Percentiles rank a stretch among this genome's conserved stretches.
phyloP scores from a whole-genome alignment of 208 protist species.

The Acanthamoeba triangularis region DNA sequence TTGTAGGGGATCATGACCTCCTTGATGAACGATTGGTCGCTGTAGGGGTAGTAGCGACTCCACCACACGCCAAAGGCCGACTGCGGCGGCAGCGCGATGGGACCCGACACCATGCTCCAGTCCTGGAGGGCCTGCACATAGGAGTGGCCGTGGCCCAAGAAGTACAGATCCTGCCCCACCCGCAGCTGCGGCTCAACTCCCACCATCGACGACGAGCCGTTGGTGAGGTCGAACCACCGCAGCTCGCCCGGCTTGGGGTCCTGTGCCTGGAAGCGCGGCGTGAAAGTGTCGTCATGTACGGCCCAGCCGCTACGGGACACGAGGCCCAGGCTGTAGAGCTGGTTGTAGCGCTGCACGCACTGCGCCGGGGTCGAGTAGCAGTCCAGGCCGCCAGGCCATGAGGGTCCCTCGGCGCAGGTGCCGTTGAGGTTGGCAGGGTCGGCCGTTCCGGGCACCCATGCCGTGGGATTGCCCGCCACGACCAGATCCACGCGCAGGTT shows the following conservation, averaged over 20 bases:
- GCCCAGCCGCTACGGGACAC: constrained; percentile 82
- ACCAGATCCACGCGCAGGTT: not conserved
- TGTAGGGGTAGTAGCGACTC: constrained; percentile 76
- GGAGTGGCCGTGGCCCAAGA: constrained; percentile 79
- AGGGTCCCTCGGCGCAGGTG: constrained; percentile 73
- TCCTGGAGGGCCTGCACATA: constrained; percentile 80
- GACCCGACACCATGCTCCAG: constrained; percentile 76
- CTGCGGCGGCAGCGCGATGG: constrained; percentile 76
- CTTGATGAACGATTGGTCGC: not conserved
- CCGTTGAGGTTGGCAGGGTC: constrained; percentile 80
- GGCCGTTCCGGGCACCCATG: not conserved
- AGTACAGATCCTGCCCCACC: constrained; percentile 77
- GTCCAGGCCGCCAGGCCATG: not conserved
- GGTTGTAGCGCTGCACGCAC: constrained; percentile 1
- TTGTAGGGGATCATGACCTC: not conserved
- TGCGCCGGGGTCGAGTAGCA: not conserved
- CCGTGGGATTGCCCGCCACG: not conserved
- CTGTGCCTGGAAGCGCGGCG: constrained; percentile 7
- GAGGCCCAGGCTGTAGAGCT: constrained; percentile 58
- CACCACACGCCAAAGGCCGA: constrained; percentile 81
- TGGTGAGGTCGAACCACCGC: not conserved
- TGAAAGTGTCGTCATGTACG: constrained; percentile 73
- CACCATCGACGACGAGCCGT: not conserved
- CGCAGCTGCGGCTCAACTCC: not conserved
- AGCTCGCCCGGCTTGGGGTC: not conserved